Percentiles rank a stretch among this genome's conserved stretches.
phyloP scores from a whole-genome alignment of 1,284 basidiomycete genomes.

The Mycosarcoma mackinlayi region DNA sequence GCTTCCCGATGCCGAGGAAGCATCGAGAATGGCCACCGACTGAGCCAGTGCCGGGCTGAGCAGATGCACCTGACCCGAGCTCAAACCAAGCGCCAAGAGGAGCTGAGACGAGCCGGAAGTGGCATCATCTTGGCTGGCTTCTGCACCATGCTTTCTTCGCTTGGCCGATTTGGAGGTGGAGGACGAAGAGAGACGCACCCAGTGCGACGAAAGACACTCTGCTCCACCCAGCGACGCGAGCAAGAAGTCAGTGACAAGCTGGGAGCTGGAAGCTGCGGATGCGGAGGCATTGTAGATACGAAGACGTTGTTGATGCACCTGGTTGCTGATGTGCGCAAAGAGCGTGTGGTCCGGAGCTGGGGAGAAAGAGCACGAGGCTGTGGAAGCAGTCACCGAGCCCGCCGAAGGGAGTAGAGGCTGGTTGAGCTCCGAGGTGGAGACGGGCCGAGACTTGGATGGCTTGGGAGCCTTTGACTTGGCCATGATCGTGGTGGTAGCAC shows the following conservation, averaged over 20 bases:
- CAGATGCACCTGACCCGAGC: slow-evolving; percentile 56
- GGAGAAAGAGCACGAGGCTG: slow-evolving; percentile 64
- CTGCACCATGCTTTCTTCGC: slow-evolving; percentile 51
- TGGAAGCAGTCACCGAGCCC: slow-evolving; percentile 67
- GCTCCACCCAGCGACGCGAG: slow-evolving; percentile 46
- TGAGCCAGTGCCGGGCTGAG: slow-evolving; percentile 56
- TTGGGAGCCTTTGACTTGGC: slow-evolving; percentile 58
- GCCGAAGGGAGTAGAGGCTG: slow-evolving; percentile 72
- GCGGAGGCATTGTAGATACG: slow-evolving; percentile 76
- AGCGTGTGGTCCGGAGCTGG: slow-evolving; percentile 75
- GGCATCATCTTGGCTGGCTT: slow-evolving; percentile 15
- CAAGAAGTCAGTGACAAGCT: slow-evolving; percentile 72
- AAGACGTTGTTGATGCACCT: slow-evolving; percentile 79
- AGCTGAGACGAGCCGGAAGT: slow-evolving; percentile 28
- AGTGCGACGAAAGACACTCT: slow-evolving; percentile 40
- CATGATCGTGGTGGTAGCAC: slow-evolving; percentile 23
- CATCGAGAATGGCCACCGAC: slow-evolving; percentile 55
- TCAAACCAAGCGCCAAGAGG: slow-evolving; percentile 60
- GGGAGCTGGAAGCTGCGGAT: slow-evolving; percentile 74
- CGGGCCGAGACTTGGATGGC: slow-evolving; percentile 56
- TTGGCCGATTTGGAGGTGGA: slow-evolving; percentile 31
- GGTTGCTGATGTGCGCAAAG: slow-evolving; percentile 77
- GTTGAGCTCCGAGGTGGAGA: slow-evolving; percentile 73
- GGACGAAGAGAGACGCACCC: slow-evolving; percentile 36
- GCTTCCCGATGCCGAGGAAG: slow-evolving; percentile 47